Conservation (phyloP, 2,329 filamentous ascomycete genomes). For the Rhynchosporium agropyri region DNA sequence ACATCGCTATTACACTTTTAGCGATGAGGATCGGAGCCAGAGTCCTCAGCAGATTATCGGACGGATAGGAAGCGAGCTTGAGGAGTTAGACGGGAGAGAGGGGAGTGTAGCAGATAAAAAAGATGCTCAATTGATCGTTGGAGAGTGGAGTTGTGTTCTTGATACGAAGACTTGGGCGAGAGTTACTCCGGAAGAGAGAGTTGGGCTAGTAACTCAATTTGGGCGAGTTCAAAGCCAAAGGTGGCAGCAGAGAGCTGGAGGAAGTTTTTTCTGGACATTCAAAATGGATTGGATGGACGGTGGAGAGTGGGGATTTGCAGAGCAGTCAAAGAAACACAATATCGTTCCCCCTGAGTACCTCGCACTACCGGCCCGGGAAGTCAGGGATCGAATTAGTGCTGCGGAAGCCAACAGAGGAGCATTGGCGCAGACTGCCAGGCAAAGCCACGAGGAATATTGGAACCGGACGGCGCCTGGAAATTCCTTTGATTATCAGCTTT, state of each 20-base stretch:
- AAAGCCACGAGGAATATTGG: conserved; percentile 55
- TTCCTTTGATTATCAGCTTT: conserved; percentile 56
- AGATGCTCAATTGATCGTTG: conserved; percentile 54
- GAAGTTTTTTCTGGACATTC: conserved; percentile 62
- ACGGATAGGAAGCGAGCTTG: conserved; percentile 49
- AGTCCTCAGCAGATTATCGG: conserved; percentile 55
- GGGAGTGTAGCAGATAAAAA: conserved; percentile 52
- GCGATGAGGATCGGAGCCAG: conserved; percentile 53
- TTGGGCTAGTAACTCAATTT: conserved; percentile 49
- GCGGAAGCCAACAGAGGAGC: conserved; percentile 47
- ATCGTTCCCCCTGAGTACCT: conserved; percentile 47
- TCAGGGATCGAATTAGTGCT: conserved; percentile 43
- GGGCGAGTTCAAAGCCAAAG: conserved; percentile 51
- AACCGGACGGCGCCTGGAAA: conserved; percentile 48
- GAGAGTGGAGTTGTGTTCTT: conserved; percentile 61
- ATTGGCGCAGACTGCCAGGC: conserved; percentile 44
- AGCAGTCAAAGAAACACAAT: conserved; percentile 51
- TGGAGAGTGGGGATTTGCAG: conserved; percentile 61
- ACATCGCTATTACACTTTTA: conserved; percentile 61
- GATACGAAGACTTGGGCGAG: conserved; percentile 54
- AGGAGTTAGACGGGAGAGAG: conserved; percentile 49
- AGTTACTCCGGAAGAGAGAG: conserved; percentile 48
- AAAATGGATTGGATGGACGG: conserved; percentile 64
- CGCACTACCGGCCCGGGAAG: conserved; percentile 43
- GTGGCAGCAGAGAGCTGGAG: conserved; percentile 54